phyloP scores from a whole-genome alignment of 2,329 filamentous ascomycete genomes.

The Ciborinia camelliae region DNA sequence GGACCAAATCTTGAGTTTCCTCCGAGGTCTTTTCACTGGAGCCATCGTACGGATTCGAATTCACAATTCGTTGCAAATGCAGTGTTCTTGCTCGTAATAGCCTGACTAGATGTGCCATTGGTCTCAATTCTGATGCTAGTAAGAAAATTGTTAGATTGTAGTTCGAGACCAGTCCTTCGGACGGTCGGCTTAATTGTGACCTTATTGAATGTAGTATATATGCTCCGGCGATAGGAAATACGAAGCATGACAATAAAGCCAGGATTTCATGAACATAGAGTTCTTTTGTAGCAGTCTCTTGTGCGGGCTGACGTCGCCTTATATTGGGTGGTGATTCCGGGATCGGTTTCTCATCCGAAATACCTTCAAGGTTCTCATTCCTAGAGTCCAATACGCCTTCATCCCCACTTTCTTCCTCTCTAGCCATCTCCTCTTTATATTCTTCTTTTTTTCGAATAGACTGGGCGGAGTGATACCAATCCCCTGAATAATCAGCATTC shows the following conservation, averaged over 20 bases:
- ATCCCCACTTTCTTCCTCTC: constrained; percentile 47
- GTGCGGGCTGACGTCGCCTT: constrained; percentile 25
- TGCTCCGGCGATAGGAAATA: constrained; percentile 74
- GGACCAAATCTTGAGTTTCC: constrained; percentile 55
- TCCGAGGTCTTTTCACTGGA: constrained; percentile 29
- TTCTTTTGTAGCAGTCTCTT: constrained; percentile 52
- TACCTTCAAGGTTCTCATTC: constrained; percentile 33
- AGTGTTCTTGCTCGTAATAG: constrained; percentile 76
- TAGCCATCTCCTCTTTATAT: constrained; percentile 35
- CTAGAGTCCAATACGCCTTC: constrained; percentile 36
- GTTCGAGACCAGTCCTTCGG: constrained; percentile 84
- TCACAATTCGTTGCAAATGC: constrained; percentile 73
- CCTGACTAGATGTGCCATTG: constrained; percentile 75
- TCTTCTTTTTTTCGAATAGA: constrained; percentile 55
- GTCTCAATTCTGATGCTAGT: constrained; percentile 79
- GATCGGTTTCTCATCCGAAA: constrained; percentile 15
- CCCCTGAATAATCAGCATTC: constrained; percentile 44
- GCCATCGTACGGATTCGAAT: constrained; percentile 47
- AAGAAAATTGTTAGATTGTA: constrained; percentile 92
- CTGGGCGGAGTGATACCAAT: constrained; percentile 73
- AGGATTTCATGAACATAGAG: constrained; percentile 71
- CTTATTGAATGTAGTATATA: constrained; percentile 81
- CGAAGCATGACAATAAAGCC: constrained; percentile 74
- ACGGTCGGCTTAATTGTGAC: constrained; percentile 74
- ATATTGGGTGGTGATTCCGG: constrained; percentile 26